phyloP scores from a whole-genome alignment of 495 filamentous ascomycete species.

The Penicillium bovifimosum region DNA sequence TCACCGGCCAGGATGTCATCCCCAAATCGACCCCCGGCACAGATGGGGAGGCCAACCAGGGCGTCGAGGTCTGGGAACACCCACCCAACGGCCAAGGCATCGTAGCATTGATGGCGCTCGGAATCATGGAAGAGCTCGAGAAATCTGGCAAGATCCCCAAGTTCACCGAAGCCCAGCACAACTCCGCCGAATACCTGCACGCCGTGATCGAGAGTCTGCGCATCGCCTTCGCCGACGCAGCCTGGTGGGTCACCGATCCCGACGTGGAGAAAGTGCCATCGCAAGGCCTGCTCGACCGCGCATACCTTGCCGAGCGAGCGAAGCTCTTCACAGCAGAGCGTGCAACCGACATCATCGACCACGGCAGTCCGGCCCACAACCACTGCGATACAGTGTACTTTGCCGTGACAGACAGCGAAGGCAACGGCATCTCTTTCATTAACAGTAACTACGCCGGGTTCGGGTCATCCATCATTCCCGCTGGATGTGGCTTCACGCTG shows the following conservation, averaged over 20 bases:
- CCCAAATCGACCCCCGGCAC: conserved; percentile 42
- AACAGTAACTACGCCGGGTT: conserved; percentile 93
- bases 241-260: conserved; percentile 87
- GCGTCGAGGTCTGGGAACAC: conserved; percentile 91
- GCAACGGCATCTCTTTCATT: conserved; percentile 94
- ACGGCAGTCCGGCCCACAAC: conserved; percentile 65
- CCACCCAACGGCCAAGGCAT: conserved; percentile 98
- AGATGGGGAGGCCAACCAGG: conserved; percentile 42
- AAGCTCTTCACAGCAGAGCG: conserved; percentile 59
- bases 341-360: conserved; percentile 51
- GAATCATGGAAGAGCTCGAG: conserved; percentile 83
- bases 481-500: conserved; percentile 80
- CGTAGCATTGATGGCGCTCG: conserved; percentile 88
- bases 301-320: conserved; percentile 64
- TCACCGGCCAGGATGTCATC: conserved; percentile 61
- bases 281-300: conserved; percentile 50
- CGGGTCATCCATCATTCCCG: conserved; percentile 80
- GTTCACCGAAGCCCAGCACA: conserved; percentile 67
- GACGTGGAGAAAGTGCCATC: conserved; percentile 60
- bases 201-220: conserved; percentile 84
- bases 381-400: conserved; percentile 92
- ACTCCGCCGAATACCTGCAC: conserved; percentile 76
- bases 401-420: conserved; percentile 66
- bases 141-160: conserved; percentile 60
- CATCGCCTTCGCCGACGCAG: conserved; percentile 86